phyloP scores from a whole-genome alignment of 176 grass and related monocot genomes.

The Carex pumila region DNA sequence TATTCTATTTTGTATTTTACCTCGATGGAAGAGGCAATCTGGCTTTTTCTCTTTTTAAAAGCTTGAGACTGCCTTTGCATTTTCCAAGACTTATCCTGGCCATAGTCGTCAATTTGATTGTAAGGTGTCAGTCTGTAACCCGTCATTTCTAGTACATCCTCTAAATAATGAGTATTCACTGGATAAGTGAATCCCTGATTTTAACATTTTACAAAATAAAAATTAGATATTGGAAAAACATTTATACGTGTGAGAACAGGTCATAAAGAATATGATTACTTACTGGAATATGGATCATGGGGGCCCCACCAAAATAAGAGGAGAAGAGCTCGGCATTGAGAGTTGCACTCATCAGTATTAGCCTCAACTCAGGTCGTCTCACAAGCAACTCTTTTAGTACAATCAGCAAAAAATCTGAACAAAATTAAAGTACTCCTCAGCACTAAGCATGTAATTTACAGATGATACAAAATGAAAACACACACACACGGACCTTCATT shows the following conservation, averaged over 20 bases:
- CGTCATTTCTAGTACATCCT: slow-evolving; percentile 85
- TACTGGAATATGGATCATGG: slow-evolving; percentile 98
- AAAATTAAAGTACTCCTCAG: slow-evolving; percentile 22
- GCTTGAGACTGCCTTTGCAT: slow-evolving; percentile 88
- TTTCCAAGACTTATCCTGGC: slow-evolving; percentile 98
- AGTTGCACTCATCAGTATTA: slow-evolving; percentile 98
- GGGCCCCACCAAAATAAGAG: slow-evolving; percentile 90
- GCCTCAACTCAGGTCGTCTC: slow-evolving; percentile 71
- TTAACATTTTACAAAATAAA: neutral
- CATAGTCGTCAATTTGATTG: slow-evolving; percentile 99
- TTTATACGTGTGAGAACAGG: neutral
- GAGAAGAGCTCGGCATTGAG: slow-evolving; percentile 95
- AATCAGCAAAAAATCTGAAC: slow-evolving; percentile 95
- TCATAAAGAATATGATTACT: slow-evolving; percentile 19
- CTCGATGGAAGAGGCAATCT: slow-evolving; percentile 92
- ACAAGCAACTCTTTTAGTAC: slow-evolving; percentile 94
- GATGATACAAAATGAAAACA: neutral
- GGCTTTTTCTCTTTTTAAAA: slow-evolving; percentile 78
- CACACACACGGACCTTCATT: slow-evolving; percentile 61
- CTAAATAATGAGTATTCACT: slow-evolving; percentile 73
- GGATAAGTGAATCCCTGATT: slow-evolving; percentile 93
- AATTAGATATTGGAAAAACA: neutral
- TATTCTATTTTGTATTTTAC: slow-evolving; percentile 23
- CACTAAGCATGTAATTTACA: neutral
- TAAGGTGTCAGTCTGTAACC: slow-evolving; percentile 78